Conservation (phyloP, 1,284 basidiomycete genomes). For the Gymnopus androsaceus region DNA sequence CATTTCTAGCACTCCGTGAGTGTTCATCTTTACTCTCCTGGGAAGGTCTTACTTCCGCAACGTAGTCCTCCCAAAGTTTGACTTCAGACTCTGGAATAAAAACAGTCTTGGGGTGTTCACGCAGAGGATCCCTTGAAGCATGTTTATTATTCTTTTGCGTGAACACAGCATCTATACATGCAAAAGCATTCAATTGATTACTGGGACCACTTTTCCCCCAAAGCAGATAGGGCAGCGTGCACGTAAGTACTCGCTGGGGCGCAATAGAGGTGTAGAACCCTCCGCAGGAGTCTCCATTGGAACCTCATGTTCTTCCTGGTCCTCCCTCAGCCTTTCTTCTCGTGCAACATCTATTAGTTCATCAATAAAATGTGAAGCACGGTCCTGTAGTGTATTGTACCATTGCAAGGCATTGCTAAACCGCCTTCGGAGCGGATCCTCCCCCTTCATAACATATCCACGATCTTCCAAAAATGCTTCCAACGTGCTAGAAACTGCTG, state of each 20-base stretch:
- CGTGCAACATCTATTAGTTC: not conserved
- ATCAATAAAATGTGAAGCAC: not conserved
- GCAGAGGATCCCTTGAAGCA: conserved; percentile 9
- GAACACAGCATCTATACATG: conserved; percentile 19
- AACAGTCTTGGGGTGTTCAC: conserved; percentile 11
- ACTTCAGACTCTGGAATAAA: conserved; percentile 13
- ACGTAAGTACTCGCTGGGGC: conserved; percentile 5
- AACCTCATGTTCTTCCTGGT: no score
- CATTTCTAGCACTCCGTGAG: not conserved
- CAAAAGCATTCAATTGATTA: conserved; percentile 8
- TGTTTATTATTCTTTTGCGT: conserved; percentile 7
- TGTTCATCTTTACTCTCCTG: not conserved
- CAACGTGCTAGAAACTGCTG: conserved; percentile 3
- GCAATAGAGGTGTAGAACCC: not conserved
- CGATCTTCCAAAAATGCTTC: conserved; percentile 2
- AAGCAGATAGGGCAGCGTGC: conserved; percentile 11
- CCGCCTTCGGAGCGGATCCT: not conserved
- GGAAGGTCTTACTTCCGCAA: not conserved
- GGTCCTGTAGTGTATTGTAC: conserved; percentile 35
- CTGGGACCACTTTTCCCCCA: not conserved
- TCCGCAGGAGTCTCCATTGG: not conserved
- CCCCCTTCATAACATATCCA: conserved; percentile 3
- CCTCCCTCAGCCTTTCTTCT: no score
- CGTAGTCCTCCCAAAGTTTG: not conserved
- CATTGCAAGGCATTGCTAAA: conserved; percentile 9